Percentiles rank a stretch among this genome's conserved stretches.
These are phyloP conservation scores for Brettanomyces naardenensis DNA, from an alignment of 805 yeast genomes.

Conservation along the genomic window DNA sequence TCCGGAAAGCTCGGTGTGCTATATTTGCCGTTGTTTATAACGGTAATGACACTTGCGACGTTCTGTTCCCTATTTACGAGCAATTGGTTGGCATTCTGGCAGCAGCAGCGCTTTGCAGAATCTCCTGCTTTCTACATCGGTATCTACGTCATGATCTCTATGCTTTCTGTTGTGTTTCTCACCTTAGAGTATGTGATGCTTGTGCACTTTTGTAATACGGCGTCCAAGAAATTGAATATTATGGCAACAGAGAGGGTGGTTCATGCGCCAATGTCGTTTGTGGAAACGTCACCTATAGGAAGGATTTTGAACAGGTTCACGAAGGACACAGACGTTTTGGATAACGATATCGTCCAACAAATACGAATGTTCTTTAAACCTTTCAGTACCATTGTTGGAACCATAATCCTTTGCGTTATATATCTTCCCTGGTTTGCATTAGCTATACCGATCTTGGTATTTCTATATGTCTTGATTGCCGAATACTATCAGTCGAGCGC, in stretches of 20 bases:
- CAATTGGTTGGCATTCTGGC: constrained; percentile 84
- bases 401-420: constrained; percentile 55
- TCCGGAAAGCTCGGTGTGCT: constrained; percentile 36
- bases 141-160: constrained; percentile 53
- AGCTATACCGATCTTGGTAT: constrained; percentile 47
- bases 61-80: constrained; percentile 54
- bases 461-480: constrained; percentile 38
- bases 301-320: constrained; percentile 80
- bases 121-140: constrained; percentile 63
- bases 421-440: constrained; percentile 73
- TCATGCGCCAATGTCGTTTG: constrained; percentile 73
- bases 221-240: constrained; percentile 54
- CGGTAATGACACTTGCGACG: constrained; percentile 27
- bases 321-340: constrained; percentile 78
- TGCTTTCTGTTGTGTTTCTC: constrained; percentile 39
- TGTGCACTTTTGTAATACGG: constrained; percentile 41
- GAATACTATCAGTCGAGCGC: constrained; percentile 62
- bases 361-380: constrained; percentile 52
- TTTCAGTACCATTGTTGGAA: constrained; percentile 48
- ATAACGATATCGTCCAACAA: constrained; percentile 70
- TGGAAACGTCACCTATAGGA: constrained; percentile 85
- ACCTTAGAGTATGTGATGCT: constrained; percentile 35
- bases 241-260: constrained; percentile 40
- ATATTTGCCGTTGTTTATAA: constrained; percentile 24
- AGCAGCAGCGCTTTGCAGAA: too few species aligned